Percentiles rank a stretch among this genome's conserved stretches.
phyloP scores from a whole-genome alignment of 305 asterid genomes.

The Nicotiana rustica region DNA sequence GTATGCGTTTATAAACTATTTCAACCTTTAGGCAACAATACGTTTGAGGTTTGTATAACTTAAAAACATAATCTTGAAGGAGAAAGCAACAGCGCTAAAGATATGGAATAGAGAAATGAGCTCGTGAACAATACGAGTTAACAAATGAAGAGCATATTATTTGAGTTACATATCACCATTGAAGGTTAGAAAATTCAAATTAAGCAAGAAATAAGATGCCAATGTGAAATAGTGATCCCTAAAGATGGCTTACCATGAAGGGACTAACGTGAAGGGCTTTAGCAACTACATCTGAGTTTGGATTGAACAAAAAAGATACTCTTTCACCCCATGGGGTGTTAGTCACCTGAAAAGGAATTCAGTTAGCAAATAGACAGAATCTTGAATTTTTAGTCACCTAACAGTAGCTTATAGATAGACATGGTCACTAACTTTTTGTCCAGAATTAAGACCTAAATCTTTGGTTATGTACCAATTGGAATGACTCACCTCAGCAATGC shows the following conservation, averaged over 20 bases:
- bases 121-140: not conserved
- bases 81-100: not conserved
- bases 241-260: constrained; percentile 69
- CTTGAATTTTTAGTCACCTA: not conserved
- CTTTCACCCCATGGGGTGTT: constrained; percentile 99
- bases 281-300: constrained; percentile 80
- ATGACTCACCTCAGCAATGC: constrained; percentile 86
- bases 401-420: not conserved
- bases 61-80: not conserved
- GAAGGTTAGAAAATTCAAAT: not conserved
- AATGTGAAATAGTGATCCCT: constrained; percentile 8
- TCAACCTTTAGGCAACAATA: not conserved
- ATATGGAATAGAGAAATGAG: not conserved
- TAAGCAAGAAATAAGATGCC: not conserved
- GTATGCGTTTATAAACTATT: not conserved
- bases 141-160: not conserved
- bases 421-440: not conserved
- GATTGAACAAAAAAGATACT: constrained; percentile 75
- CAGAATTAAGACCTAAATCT: not conserved
- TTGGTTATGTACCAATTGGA: not conserved
- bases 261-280: constrained; percentile 99
- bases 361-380: constrained; percentile 31
- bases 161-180: not conserved
- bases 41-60: not conserved
- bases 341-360: constrained; percentile 68